Conservation (phyloP, 1,284 basidiomycete genomes). For the Afroboletus lepidellus region DNA sequence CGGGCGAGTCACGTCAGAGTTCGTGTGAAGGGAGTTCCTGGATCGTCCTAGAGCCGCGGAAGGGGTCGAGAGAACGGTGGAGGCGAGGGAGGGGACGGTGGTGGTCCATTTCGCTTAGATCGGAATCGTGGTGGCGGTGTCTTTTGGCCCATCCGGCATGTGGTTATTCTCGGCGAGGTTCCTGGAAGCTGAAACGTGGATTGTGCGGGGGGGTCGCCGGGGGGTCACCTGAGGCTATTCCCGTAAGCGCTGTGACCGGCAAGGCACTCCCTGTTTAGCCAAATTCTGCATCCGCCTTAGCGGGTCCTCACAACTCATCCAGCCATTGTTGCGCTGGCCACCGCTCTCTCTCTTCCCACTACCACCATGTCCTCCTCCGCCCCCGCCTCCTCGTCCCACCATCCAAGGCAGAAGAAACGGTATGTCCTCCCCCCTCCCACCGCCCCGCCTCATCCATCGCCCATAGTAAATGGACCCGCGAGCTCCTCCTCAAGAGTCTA, state of each 20-base stretch:
- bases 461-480: conserved; percentile 55
- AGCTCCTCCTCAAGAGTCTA: conserved; percentile 59
- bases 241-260: conserved; percentile 38
- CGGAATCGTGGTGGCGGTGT: conserved; percentile 28
- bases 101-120: conserved; percentile 33
- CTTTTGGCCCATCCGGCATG: conserved; percentile 13
- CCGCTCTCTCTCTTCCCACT: conserved; percentile 39
- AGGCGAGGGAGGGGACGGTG: conserved; percentile 8
- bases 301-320: conserved; percentile 34
- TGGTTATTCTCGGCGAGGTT: conserved; percentile 9
- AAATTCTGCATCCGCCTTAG: conserved; percentile 35
- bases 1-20: conserved; percentile 20
- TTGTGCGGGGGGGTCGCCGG: background rate
- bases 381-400: conserved; percentile 26
- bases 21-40: conserved; percentile 25
- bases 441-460: conserved; percentile 28
- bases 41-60: conserved; percentile 33
- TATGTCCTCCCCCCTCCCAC: conserved; percentile 31
- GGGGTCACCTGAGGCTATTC: conserved; percentile 19
- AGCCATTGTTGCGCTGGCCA: conserved; percentile 40
- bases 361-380: conserved; percentile 35
- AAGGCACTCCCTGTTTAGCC: conserved; percentile 37
- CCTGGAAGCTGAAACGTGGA: conserved; percentile 18
- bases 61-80: conserved; percentile 7
- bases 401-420: conserved; percentile 35